These are phyloP conservation scores for Pneumocystis wakefieldiae DNA, from an alignment of 1,139 yeast species.

Conservation along the genomic window DNA sequence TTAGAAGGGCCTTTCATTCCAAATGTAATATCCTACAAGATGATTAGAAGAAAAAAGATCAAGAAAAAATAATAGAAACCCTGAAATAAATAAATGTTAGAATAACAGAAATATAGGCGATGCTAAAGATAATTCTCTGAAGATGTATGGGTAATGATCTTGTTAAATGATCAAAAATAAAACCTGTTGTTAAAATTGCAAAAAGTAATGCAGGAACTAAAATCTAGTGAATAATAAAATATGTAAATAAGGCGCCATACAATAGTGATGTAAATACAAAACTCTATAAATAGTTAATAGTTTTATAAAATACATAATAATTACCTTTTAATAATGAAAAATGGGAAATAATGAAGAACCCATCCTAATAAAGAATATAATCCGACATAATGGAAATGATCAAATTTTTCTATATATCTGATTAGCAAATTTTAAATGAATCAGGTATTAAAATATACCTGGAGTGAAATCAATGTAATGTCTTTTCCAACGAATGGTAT, in stretches of 20 bases:
- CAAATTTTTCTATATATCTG: conserved; percentile 12
- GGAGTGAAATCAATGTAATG: conserved; percentile 56
- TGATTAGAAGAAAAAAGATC: background rate
- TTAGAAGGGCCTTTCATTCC: conserved; percentile 78
- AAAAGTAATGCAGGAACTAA: conserved; percentile 78
- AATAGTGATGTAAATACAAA: conserved; percentile 90
- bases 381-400: conserved; percentile 60
- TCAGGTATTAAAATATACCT: conserved; percentile 2
- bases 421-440: conserved; percentile 5
- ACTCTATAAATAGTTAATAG: conserved; percentile 27
- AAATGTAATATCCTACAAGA: conserved; percentile 43
- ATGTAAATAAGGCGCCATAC: background rate
- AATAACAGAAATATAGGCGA: conserved; percentile 43
- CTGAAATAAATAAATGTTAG: conserved; percentile 61
- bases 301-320: background rate
- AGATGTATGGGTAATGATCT: conserved; percentile 22
- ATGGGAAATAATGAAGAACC: conserved; percentile 85
- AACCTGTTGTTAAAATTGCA: conserved; percentile 72
- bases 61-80: background rate
- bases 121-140: conserved; percentile 25
- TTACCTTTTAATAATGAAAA: conserved; percentile 75
- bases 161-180: conserved; percentile 53
- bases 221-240: background rate
- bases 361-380: conserved; percentile 83
- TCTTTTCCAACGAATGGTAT: conserved; percentile 85